Percentiles rank a stretch among this genome's conserved stretches.
Conservation (phyloP, 2,329 filamentous ascomycete species). For the Sclerotinia borealis region DNA sequence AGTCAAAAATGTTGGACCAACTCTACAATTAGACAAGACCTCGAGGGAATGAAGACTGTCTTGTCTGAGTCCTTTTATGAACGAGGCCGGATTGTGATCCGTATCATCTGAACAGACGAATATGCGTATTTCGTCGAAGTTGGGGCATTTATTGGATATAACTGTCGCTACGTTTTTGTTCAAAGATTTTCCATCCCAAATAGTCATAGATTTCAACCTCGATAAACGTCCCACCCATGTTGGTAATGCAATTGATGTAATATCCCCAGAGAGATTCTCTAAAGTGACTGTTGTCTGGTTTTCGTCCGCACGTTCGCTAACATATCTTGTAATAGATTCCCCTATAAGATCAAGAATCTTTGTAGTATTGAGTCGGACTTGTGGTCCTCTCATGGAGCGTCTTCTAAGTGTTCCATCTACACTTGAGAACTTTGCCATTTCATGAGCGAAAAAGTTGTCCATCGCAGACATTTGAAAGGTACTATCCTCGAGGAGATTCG, state of each 20-base stretch:
- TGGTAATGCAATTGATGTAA: slow-evolving; percentile 47
- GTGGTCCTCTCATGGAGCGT: slow-evolving; percentile 23
- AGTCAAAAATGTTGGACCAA: slow-evolving; percentile 49
- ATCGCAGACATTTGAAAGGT: slow-evolving; percentile 27
- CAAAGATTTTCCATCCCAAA: slow-evolving; percentile 57
- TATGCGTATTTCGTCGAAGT: slow-evolving; percentile 55
- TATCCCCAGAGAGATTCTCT: slow-evolving; percentile 50
- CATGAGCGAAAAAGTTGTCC: slow-evolving; percentile 37
- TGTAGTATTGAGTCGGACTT: slow-evolving; percentile 32
- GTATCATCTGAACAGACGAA: slow-evolving; percentile 36
- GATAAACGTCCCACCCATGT: slow-evolving; percentile 54
- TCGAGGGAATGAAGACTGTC: slow-evolving; percentile 55
- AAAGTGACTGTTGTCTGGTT: slow-evolving; percentile 45
- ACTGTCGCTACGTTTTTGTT: slow-evolving; percentile 47
- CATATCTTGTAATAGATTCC: slow-evolving; percentile 49
- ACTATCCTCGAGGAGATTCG: slow-evolving; percentile 51
- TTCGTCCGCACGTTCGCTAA: slow-evolving; percentile 35
- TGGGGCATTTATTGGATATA: slow-evolving; percentile 52
- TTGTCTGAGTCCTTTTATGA: slow-evolving; percentile 49
- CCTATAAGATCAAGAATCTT: slow-evolving; percentile 44
- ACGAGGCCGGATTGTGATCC: slow-evolving; percentile 52
- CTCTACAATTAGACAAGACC: slow-evolving; percentile 48
- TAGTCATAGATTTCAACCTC: slow-evolving; percentile 50
- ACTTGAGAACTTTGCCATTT: slow-evolving; percentile 32
- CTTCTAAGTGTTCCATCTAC: slow-evolving; percentile 31